phyloP scores from a whole-genome alignment of 2,329 filamentous ascomycete genomes.

The Cordyceps cateniannulata region DNA sequence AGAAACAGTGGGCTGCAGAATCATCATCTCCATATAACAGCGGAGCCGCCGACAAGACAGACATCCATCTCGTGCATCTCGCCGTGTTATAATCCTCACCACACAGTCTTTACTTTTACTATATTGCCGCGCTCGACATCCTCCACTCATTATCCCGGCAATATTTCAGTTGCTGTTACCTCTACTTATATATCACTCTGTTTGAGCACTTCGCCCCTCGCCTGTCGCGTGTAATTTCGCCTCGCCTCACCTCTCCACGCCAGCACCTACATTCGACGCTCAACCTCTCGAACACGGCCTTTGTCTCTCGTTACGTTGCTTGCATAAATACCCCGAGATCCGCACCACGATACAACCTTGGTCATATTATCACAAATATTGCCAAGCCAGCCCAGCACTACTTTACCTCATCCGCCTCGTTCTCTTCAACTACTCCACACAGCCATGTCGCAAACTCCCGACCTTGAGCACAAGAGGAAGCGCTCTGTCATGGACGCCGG shows the following conservation, averaged over 20 bases:
- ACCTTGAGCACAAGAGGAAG: constrained; percentile 14
- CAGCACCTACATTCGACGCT: not conserved
- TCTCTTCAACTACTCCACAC: not conserved
- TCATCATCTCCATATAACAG: not conserved
- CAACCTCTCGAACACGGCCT: not conserved
- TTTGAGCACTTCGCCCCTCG: not conserved
- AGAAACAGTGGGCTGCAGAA: not conserved
- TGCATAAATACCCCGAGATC: not conserved
- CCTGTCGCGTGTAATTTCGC: not conserved
- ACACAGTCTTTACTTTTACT: not conserved
- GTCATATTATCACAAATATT: not conserved
- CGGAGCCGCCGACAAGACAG: not conserved
- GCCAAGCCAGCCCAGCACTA: not conserved
- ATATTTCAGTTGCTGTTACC: not conserved
- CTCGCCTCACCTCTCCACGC: not conserved
- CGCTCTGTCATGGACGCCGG: constrained; percentile 4
- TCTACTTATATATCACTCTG: not conserved
- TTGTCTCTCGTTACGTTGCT: constrained; percentile 1
- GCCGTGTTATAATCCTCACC: not conserved
- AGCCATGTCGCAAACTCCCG: constrained; percentile 12
- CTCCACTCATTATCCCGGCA: not conserved
- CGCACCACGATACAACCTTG: not conserved
- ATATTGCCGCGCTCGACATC: not conserved
- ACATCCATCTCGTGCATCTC: not conserved
- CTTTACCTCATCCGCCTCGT: not conserved